These are phyloP conservation scores for Priceomyces carsonii DNA, from an alignment of 805 yeast species.

Conservation along the genomic window DNA sequence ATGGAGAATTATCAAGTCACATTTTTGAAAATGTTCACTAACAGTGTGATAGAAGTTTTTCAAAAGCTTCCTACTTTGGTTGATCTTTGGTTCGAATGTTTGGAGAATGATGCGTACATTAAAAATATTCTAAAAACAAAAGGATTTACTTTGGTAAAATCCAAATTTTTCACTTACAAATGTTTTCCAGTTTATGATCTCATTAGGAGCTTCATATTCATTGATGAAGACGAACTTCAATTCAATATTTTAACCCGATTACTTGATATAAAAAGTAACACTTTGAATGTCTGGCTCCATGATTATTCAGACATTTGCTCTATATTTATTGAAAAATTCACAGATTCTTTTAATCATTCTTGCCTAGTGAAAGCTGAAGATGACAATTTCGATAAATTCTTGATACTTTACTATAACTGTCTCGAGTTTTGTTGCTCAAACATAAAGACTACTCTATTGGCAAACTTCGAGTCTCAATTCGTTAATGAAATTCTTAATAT, in stretches of 20 bases:
- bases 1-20: conserved; percentile 8
- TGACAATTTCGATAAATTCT: conserved; percentile 2
- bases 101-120: conserved; percentile 15
- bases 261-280: not conserved
- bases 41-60: conserved; percentile 10
- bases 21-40: conserved; percentile 9
- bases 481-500: conserved; percentile 6
- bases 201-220: conserved; percentile 16
- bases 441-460: not conserved
- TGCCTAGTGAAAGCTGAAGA: conserved; percentile 1
- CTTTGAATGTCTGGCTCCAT: conserved; percentile 7
- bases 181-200: conserved; percentile 24
- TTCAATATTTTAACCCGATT: conserved; percentile 2
- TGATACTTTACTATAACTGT: conserved; percentile 5
- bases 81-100: conserved; percentile 8
- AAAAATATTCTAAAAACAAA: conserved; percentile 6
- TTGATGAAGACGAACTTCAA: conserved; percentile 7
- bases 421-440: not conserved
- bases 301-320: conserved; percentile 6
- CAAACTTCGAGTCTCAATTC: conserved; percentile 1
- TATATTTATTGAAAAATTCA: conserved; percentile 9
- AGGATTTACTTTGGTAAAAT: not conserved
- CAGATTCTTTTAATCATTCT: conserved; percentile 5
- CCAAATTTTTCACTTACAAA: conserved; percentile 1
- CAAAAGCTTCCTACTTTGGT: conserved; percentile 10